Evolutionary conservation across 345 rosid genomes (phyloP).

Genomic region (Acer saccharum): DNA sequence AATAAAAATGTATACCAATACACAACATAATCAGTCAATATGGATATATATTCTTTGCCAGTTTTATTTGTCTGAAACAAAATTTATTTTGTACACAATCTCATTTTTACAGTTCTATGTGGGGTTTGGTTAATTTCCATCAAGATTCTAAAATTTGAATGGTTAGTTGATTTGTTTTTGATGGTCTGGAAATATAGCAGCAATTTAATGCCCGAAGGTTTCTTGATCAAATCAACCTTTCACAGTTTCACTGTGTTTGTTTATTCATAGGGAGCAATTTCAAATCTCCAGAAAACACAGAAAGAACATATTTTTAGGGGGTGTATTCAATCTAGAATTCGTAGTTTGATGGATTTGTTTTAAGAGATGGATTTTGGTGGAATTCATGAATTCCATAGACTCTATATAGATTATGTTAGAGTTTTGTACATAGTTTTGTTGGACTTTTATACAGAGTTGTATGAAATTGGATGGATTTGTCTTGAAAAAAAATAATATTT

Average conservation of each 20-base stretch:
- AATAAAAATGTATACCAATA: neutral
- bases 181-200: neutral
- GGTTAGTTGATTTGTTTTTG: neutral
- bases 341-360: too few relatives aligned
- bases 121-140: neutral
- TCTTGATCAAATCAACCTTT: too few relatives aligned
- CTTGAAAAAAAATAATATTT: too few relatives aligned
- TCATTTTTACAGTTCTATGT: too few relatives aligned
- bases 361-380: too few relatives aligned
- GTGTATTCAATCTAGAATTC: too few relatives aligned
- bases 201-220: neutral
- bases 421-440: too few relatives aligned
- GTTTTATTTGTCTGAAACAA: neutral
- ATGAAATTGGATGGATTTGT: too few relatives aligned
- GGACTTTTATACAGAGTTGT: too few relatives aligned
- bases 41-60: neutral
- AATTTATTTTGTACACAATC: neutral
- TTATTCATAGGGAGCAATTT: neutral
- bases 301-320: too few relatives aligned
- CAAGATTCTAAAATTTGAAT: neutral
- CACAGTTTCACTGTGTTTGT: neutral
- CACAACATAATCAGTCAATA: neutral
- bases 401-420: too few relatives aligned
- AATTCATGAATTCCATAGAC: too few relatives aligned
- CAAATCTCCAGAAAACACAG: neutral